These are phyloP conservation scores for Penicillium hordei DNA, from an alignment of 2,329 filamentous ascomycete genomes.

Conservation along the genomic window DNA sequence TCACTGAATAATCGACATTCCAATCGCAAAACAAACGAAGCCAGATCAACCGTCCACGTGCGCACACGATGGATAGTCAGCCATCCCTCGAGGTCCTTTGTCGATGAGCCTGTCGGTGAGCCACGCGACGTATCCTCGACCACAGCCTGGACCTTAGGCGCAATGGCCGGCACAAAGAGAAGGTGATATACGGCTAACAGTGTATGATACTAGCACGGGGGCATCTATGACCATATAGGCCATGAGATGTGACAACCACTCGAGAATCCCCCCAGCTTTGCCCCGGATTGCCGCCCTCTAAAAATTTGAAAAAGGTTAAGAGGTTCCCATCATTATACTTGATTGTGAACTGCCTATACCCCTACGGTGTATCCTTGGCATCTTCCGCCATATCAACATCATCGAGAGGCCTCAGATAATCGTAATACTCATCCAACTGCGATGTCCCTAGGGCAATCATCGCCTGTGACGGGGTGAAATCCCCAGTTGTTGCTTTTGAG, in stretches of 20 bases:
- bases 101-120: background rate
- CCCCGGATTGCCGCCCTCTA: background rate
- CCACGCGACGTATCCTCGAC: background rate
- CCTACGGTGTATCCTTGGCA: conserved; percentile 4
- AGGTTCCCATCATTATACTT: background rate
- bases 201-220: too few relatives aligned
- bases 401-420: conserved; percentile 1
- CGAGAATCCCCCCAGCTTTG: background rate
- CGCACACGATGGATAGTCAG: background rate
- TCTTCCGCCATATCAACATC: background rate
- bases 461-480: conserved; percentile 12
- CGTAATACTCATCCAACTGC: conserved; percentile 20
- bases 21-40: background rate
- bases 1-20: background rate
- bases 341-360: conserved; percentile 4
- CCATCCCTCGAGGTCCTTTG: background rate
- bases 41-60: background rate
- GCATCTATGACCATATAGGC: too few relatives aligned
- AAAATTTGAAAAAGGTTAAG: too few relatives aligned
- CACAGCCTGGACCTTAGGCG: background rate
- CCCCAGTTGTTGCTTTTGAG: conserved; percentile 10
- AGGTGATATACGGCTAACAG: background rate
- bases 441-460: conserved; percentile 22
- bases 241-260: too few relatives aligned
- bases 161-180: background rate